phyloP scores from a whole-genome alignment of 352 stramenopile genomes.

The Phytophthora aleatoria region DNA sequence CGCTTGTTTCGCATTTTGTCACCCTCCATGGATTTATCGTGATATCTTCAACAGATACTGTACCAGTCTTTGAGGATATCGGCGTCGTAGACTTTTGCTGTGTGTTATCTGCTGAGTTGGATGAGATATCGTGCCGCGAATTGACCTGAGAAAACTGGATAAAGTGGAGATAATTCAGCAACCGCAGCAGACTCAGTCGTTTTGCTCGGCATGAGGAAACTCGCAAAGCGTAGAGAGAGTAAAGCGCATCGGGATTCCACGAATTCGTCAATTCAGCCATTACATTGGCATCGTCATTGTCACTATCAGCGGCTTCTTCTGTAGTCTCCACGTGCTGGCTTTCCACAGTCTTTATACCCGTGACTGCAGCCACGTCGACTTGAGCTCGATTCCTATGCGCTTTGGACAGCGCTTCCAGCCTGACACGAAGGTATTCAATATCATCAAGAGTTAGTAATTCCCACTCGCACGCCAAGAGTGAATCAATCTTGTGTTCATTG shows the following conservation, averaged over 20 bases:
- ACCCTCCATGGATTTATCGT: conserved; percentile 12
- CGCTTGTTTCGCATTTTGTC: conserved; percentile 23
- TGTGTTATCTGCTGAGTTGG: neutral
- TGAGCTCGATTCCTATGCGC: conserved; percentile 45
- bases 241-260: conserved; percentile 36
- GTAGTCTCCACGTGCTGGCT: neutral
- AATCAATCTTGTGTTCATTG: conserved; percentile 34
- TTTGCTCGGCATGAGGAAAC: conserved; percentile 45
- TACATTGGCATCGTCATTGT: neutral
- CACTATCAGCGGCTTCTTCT: neutral
- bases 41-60: neutral
- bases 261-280: neutral
- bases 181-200: conserved; percentile 44
- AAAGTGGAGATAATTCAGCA: conserved; percentile 61
- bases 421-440: conserved; percentile 34
- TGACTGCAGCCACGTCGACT: conserved; percentile 28
- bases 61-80: neutral
- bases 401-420: conserved; percentile 41
- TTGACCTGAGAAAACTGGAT: conserved; percentile 22
- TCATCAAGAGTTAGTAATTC: conserved; percentile 44
- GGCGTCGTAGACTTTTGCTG: neutral
- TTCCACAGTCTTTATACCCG: neutral
- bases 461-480: conserved; percentile 47
- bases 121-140: neutral
- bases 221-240: conserved; percentile 47